A percentile compares a stretch with the other conserved stretches of the same genome.
Conservation (phyloP, 2,329 filamentous ascomycete genomes). For the Colletotrichum sp. region DNA sequence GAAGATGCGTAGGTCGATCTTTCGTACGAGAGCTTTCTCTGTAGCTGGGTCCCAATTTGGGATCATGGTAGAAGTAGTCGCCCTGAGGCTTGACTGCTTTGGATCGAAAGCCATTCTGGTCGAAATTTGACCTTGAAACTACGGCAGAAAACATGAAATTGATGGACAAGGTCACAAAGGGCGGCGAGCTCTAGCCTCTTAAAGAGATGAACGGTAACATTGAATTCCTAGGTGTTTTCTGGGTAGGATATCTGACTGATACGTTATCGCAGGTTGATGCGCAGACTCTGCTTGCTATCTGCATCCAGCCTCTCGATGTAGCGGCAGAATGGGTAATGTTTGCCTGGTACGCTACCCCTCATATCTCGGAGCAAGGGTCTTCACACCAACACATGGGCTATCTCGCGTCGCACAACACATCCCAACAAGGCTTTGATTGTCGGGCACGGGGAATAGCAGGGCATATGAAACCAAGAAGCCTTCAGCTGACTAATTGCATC, state of each 20-base stretch:
- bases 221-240: fast-evolving
- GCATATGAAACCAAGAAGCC: too few species aligned
- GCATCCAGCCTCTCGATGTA: neutral
- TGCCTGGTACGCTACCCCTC: neutral
- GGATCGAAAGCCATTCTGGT: neutral
- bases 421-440: neutral
- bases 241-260: neutral
- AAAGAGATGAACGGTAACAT: neutral
- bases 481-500: neutral
- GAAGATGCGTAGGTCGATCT: slow-evolving; percentile 35
- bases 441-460: neutral
- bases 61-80: neutral
- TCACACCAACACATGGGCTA: neutral
- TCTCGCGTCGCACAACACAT: neutral
- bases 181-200: neutral
- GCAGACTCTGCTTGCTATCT: neutral
- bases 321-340: neutral
- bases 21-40: slow-evolving; percentile 29
- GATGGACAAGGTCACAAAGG: neutral
- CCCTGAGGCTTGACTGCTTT: neutral
- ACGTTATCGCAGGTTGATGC: neutral
- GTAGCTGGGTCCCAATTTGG: neutral
- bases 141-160: neutral
- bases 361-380: neutral
- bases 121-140: neutral